Base-by-base conservation (phyloP, 2,329 filamentous ascomycete genomes). In the Ophiostoma novo-ulmi region DNA sequence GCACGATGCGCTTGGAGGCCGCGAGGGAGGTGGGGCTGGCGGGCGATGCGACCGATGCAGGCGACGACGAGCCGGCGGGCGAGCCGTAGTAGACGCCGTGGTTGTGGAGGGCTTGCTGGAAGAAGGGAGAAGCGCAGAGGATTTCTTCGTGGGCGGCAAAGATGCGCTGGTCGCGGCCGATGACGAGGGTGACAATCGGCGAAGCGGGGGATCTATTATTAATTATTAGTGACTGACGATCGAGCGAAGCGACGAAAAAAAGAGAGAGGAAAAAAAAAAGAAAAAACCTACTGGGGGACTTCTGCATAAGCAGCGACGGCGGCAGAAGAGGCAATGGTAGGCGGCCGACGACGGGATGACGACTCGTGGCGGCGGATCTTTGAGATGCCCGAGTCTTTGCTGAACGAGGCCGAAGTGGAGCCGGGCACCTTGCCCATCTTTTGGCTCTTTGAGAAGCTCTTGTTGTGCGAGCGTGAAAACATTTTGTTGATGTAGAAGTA, bases 121-220 rank as follows among this genome's bases (percentile, higher is more conserved):
- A 97, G 85, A 90, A 97, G 8, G 92, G 88, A 13, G 92, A 95
- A 70, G 86, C 82, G 78, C 85, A 87, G 72, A 97, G 88, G 73
- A 97, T 87, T 75, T 95, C 91, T 82, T 97, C 92, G 79, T 97
- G 94, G 7, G 93, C 93, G 52, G 94, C 94, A 77, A 97, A 97
- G 75, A 97, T 89, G 31, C 94, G 88, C 79, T 93, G 89, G 75
- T 94, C 90, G 5, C 85, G 85, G n/a, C 92, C 92, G 75, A 96
- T 87, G 75, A 91, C 87, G 73, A 96, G 85, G 11, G 92, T 96
- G 75, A 96, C 86, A 77, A 95, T 92, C 64, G 90, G 83, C 2
- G 89, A 90, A 36, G 85, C 13, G 61, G 48, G 17, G 41, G 70
- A 65, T 65, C 63, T 65, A 7, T 3, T 6, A 31, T 4, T 31